Conservation (phyloP, 768 basidiomycete genomes). For the Mycena sanguinolenta region DNA sequence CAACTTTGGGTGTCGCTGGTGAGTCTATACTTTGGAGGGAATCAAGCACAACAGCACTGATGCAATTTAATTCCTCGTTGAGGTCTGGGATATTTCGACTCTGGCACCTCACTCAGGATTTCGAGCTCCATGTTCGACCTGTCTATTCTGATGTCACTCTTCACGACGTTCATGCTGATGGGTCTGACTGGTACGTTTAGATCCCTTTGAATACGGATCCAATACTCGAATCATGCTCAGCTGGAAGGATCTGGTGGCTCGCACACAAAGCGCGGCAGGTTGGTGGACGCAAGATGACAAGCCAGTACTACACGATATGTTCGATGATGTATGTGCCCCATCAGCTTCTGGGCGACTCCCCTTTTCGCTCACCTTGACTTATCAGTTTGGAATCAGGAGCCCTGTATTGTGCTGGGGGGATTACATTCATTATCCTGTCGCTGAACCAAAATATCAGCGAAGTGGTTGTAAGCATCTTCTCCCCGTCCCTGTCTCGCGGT, state of each 20-base stretch:
- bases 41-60: not conserved
- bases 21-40: not conserved
- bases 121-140: not conserved
- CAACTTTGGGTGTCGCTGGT: constrained; percentile 2
- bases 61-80: not conserved
- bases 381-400: constrained; percentile 21
- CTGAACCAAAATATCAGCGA: no score
- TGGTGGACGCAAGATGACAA: constrained; percentile 1
- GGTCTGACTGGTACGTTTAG: constrained; percentile 22
- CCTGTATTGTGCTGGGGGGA: constrained; percentile 11
- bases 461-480: not conserved
- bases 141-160: constrained; percentile 9
- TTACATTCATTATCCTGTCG: constrained; percentile 3
- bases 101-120: not conserved
- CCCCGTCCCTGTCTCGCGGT: not conserved
- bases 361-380: constrained; percentile 5
- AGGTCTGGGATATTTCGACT: constrained; percentile 18
- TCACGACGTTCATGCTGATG: constrained; percentile 15
- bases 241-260: constrained; percentile 22
- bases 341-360: not conserved
- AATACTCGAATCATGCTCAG: constrained; percentile 8
- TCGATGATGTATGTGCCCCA: constrained; percentile 17
- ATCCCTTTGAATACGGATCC: not conserved
- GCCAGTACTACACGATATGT: constrained; percentile 10
- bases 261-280: constrained; percentile 1